Conservation (phyloP, 2,329 filamentous ascomycete species). For the Paecilomyces formosus region DNA sequence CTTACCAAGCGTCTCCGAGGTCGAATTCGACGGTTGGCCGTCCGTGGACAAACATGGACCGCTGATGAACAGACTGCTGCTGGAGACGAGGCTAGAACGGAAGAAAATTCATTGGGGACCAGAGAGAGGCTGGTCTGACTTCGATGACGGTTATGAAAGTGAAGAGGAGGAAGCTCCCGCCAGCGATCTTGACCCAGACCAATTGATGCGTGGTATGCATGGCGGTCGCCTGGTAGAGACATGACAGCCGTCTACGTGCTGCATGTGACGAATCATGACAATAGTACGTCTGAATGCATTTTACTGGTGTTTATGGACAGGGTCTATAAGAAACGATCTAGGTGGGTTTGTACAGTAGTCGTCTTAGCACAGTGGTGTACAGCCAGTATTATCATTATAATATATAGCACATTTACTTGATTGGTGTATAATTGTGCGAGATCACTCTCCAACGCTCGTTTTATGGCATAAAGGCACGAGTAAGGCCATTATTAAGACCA, state of each 20-base stretch:
- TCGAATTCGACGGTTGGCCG: conserved; percentile 52
- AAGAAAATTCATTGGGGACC: conserved; percentile 34
- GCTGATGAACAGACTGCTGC: conserved; percentile 42
- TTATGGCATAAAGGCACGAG: no score
- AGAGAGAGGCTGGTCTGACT: conserved; percentile 30
- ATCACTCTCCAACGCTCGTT: no score
- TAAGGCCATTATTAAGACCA: no score
- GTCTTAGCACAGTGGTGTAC: neutral
- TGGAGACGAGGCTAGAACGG: conserved; percentile 23
- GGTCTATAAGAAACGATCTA: neutral
- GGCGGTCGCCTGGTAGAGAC: neutral
- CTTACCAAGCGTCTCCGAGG: conserved; percentile 39
- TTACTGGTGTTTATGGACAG: neutral
- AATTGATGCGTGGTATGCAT: neutral
- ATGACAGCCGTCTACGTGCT: neutral
- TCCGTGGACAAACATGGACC: conserved; percentile 45
- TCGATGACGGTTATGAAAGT: conserved; percentile 13
- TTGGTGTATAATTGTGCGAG: neutral
- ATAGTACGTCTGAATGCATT: neutral
- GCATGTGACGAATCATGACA: neutral
- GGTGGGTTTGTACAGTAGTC: neutral
- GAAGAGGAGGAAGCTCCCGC: neutral
- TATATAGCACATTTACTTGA: neutral
- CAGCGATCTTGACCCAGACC: neutral
- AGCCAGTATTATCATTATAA: neutral